Evolutionary conservation across 345 rosid species (phyloP), one percentile per base, ranked within the genome.

Genomic region (Brassica rapa): DNA sequence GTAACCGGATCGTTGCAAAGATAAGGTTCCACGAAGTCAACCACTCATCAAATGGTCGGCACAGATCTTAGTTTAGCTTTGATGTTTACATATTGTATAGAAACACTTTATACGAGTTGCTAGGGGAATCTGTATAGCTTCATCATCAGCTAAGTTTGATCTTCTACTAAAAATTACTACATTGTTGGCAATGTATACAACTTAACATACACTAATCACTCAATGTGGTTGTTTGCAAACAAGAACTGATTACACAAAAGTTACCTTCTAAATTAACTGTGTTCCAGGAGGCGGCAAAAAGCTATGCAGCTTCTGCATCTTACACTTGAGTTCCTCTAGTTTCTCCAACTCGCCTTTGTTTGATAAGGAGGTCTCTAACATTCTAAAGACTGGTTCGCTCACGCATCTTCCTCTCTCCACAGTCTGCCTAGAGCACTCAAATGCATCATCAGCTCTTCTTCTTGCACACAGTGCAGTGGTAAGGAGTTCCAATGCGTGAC

Each of bases 401-500:
- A 87, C 66, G 5, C 72, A 85, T 83, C 91, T 90, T 74, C 98
- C 97, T 83, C 93, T 84, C 84, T 86, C 89, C 72, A 94, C 73
- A 60, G 86, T 85, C 68, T 92, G 89, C 67, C 70, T 82, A 4
- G 88, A 84, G 83, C 96, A 94, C 61, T 83, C 87, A 73, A 87
- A 86, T 27, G 97, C 98, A 80, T 94, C 91, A 39, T 59, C 66
- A 21, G 68, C 68, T 66, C 92, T 39, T 70, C 88, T 83, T 15
- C 92, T 77, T 8, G 95, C 85, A 63, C 97, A 92, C 49, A 94
- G 41, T 62, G 86, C 97, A 16, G 92, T 90, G 19, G 87, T 89
- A 82, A 90, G 79, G 35, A 39, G 46, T 39, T 39, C 46, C 46
- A 39, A 39, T 11, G 46, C 46, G 46, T 39, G 96, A 39, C 87